Evolutionary conservation across 2,329 filamentous ascomycete genomes (phyloP).

Genomic region (Monosporascus sp.): DNA sequence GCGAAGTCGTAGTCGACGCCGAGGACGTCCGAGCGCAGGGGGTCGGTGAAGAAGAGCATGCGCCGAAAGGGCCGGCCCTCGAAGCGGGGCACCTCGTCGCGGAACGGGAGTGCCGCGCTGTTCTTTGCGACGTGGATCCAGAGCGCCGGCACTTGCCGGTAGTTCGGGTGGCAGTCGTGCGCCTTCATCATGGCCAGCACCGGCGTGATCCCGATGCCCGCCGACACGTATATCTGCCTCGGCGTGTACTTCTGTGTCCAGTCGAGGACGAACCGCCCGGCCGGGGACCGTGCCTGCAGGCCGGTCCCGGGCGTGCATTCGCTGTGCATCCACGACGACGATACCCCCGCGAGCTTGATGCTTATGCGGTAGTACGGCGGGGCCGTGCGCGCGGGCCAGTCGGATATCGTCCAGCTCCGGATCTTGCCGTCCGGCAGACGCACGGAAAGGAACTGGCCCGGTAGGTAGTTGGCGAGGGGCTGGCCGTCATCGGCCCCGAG

Average conservation of each 20-base stretch:
- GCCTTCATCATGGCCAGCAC: conserved; percentile 20
- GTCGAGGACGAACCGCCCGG: conserved; percentile 17
- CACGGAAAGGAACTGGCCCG: conserved; percentile 19
- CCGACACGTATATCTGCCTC: conserved; percentile 17
- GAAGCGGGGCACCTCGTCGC: conserved; percentile 8
- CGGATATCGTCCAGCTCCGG: conserved; percentile 19
- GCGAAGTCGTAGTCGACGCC: conserved; percentile 10
- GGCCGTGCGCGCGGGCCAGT: conserved; percentile 10
- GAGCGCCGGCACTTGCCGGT: conserved; percentile 7
- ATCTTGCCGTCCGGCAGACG: conserved; percentile 10
- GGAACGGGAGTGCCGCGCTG: conserved; percentile 7
- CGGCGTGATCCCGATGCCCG: conserved; percentile 20
- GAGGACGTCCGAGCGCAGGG: conserved; percentile 5
- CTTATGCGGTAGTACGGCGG: conserved; percentile 17
- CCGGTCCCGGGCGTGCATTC: conserved; percentile 7
- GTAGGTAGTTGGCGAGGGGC: conserved; percentile 15
- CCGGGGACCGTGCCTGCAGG: conserved; percentile 14
- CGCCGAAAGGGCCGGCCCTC: conserved; percentile 4
- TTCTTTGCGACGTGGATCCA: conserved; percentile 16
- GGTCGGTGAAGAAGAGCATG: conserved; percentile 15
- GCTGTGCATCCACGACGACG: conserved; percentile 19
- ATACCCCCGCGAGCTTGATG: conserved; percentile 10
- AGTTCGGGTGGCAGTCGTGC: conserved; percentile 14
- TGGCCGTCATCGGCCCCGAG: conserved; percentile 8
- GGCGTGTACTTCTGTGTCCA: conserved; percentile 4